Conservation (phyloP, 1,284 basidiomycete genomes). For the Cryptococcus neoformans region DNA sequence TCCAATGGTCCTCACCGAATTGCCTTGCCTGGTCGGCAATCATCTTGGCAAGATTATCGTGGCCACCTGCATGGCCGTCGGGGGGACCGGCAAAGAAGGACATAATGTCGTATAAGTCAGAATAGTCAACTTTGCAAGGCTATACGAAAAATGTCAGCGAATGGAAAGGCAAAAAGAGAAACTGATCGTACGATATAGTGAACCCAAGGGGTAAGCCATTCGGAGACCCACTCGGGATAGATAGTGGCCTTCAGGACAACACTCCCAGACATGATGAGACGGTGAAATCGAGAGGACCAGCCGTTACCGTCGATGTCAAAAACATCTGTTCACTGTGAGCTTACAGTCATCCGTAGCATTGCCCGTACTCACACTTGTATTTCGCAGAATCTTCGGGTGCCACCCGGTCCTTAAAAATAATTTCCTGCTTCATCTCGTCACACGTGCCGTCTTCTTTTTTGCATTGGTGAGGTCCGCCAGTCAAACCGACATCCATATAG, state of each 20-base stretch:
- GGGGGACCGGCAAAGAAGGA: constrained; percentile 53
- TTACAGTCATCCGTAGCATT: background rate
- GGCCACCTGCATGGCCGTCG: constrained; percentile 35
- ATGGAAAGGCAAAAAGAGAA: background rate
- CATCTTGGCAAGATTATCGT: constrained; percentile 50
- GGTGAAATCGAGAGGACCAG: constrained; percentile 42
- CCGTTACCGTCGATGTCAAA: constrained; percentile 47
- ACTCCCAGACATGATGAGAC: constrained; percentile 47
- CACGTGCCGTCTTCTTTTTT: constrained; percentile 48
- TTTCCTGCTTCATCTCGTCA: constrained; percentile 39
- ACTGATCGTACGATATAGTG: constrained; percentile 45
- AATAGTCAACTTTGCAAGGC: constrained; percentile 53
- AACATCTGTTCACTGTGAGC: constrained; percentile 11
- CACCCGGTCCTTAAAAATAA: constrained; percentile 32
- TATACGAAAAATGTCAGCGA: constrained; percentile 10
- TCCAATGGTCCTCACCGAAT: constrained; percentile 51
- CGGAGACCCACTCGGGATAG: constrained; percentile 51
- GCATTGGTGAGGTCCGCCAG: constrained; percentile 45
- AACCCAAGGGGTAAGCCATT: constrained; percentile 51
- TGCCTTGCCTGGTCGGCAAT: constrained; percentile 49
- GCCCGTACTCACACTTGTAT: constrained; percentile 38
- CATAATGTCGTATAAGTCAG: constrained; percentile 53
- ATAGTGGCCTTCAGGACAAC: constrained; percentile 52
- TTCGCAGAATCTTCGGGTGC: constrained; percentile 32
- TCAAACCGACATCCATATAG: constrained; percentile 49